These are phyloP conservation scores for Juglanconis oblonga DNA, from an alignment of 2,329 filamentous ascomycete species.

Conservation along the genomic window DNA sequence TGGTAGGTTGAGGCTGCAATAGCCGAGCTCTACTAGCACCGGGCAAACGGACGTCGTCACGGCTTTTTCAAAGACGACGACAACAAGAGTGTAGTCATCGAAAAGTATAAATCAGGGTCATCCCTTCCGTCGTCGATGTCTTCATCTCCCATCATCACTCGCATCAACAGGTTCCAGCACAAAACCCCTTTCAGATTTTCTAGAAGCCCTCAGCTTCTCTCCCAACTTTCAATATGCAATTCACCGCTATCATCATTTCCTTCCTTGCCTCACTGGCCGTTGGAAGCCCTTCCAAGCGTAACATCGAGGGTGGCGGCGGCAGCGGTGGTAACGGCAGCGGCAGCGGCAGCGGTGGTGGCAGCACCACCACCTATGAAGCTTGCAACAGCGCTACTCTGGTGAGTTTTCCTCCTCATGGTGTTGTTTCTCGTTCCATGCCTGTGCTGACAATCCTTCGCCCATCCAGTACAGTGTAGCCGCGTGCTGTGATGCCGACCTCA, in stretches of 20 bases:
- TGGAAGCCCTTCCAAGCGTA: constrained; percentile 1
- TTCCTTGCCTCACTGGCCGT: constrained; percentile 17
- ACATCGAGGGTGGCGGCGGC: neutral
- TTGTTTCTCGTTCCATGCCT: neutral
- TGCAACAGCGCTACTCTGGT: neutral
- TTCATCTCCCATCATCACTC: neutral
- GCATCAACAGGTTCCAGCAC: neutral
- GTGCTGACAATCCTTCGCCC: neutral
- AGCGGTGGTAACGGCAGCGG: neutral
- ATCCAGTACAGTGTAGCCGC: neutral
- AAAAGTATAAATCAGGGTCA: constrained; percentile 7
- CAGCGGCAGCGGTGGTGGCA: neutral
- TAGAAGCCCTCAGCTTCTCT: neutral
- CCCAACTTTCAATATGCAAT: constrained; percentile 8
- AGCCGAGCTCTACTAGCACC: too few species aligned
- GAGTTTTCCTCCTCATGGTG: neutral
- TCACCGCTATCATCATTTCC: constrained; percentile 1
- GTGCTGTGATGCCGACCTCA: neutral
- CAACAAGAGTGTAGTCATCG: neutral
- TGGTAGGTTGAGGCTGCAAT: too few species aligned
- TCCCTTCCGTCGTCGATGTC: neutral
- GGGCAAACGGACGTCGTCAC: too few species aligned
- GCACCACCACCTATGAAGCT: neutral
- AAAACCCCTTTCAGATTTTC: neutral
- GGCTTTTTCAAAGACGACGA: neutral